phyloP scores from a whole-genome alignment of 2,329 filamentous ascomycete genomes.

The Botrytis pseudocinerea region DNA sequence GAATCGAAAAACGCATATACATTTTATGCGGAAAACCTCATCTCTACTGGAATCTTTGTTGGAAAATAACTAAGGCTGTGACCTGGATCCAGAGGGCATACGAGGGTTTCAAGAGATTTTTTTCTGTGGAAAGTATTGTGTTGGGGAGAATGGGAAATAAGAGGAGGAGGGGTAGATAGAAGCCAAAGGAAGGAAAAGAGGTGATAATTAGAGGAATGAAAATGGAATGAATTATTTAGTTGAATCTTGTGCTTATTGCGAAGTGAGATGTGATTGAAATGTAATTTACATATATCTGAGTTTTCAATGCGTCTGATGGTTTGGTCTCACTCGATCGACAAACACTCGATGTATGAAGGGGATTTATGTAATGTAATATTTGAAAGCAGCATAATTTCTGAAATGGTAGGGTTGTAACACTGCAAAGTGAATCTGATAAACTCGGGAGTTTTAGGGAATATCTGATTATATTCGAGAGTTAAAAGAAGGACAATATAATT shows the following conservation, averaged over 20 bases:
- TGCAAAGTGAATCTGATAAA: not conserved
- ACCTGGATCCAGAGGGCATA: slow-evolving; percentile 13
- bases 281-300: not conserved
- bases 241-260: not conserved
- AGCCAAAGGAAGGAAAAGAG: not conserved
- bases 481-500: too few species aligned
- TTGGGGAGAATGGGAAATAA: not conserved
- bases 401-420: not conserved
- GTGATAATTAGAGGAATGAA: not conserved
- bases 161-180: not conserved
- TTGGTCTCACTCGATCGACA: not conserved
- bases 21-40: slow-evolving; percentile 4
- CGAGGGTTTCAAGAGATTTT: not conserved
- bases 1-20: slow-evolving; percentile 4
- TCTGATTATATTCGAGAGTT: too few species aligned
- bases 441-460: not conserved
- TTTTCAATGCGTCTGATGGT: not conserved
- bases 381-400: not conserved
- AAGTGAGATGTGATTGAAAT: not conserved
- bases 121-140: not conserved
- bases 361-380: not conserved
- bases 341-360: not conserved
- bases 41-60: slow-evolving; percentile 11
- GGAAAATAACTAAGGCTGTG: slow-evolving; percentile 2
- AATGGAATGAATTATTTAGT: not conserved